Base-by-base conservation (phyloP, 2,329 filamentous ascomycete species). In the Pochonia chlamydosporia region DNA sequence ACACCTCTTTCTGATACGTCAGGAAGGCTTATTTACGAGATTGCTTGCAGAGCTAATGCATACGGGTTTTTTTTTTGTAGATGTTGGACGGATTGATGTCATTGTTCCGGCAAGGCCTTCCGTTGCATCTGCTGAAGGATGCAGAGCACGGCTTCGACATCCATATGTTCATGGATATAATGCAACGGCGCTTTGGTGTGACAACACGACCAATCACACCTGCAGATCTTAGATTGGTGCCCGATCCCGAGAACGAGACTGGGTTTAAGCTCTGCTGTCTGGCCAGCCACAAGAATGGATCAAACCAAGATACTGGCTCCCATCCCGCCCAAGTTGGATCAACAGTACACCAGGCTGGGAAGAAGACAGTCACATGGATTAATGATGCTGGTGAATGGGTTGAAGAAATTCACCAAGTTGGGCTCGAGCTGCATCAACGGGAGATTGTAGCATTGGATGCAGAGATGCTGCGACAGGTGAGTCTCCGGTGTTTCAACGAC, bases 401-500 rank as follows among this genome's bases (percentile, higher is more conserved):
- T 40, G 65, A 66, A 24, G 59, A 64, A 44, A 55, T 71, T 14
- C 53, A 61, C 5, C 68, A 71, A 25, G 53, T 70, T 18, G 65
- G 66, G 0, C 51, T 71, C 3, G 67, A 71, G 55, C 48, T 71
- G 18, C 64, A 65, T 31, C 68, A 71, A 36, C 59, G 59, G 0
- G 68, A 72, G 52, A 52, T 71, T 1, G 44, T 59, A 1, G 56
- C 52, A 0, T 25, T 72, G 2, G 53, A 57, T 0, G 54, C 56
- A 0, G 57, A 65, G 16, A 53, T 69, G 5, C 49, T 68, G 6
- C 63, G 60, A 0, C 61, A 70, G 37, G 26, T 71, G 20, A 61
- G 62, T 30, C 52, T 68, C 1, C 56, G 62, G 8, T 69, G 68
- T 44, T 64, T 69, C 46, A 71, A 71, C 36, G 67, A 71, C 46